Conservation (phyloP, 257 asterid genomes). For the Orobanche coerulescens region DNA sequence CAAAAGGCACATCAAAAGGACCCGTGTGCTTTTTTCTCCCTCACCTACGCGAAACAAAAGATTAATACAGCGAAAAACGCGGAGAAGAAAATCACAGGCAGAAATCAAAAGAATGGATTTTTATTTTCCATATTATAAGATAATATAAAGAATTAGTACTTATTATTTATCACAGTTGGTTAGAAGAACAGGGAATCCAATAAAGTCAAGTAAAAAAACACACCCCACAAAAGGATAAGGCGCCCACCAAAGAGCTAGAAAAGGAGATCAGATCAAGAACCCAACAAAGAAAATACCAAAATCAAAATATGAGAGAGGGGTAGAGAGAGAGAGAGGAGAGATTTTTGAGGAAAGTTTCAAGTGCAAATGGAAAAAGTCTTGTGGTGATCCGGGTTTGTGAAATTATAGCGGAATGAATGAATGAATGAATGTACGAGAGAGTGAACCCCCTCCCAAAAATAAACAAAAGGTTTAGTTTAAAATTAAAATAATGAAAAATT, state of each 20-base stretch:
- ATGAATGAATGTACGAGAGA: slow-evolving; percentile 23
- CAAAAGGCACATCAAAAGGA: slow-evolving; percentile 20
- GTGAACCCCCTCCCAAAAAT: slow-evolving; percentile 15
- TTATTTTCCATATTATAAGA: neutral
- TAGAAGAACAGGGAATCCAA: slow-evolving; percentile 31
- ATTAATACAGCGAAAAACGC: too few relatives aligned
- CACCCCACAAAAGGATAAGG: slow-evolving; percentile 35
- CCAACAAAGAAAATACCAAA: slow-evolving; percentile 20
- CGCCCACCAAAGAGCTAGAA: slow-evolving; percentile 29
- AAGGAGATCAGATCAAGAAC: slow-evolving; percentile 33
- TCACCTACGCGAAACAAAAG: slow-evolving; percentile 4
- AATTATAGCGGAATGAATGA: slow-evolving; percentile 22
- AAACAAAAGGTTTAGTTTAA: too few relatives aligned
- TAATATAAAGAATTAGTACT: neutral
- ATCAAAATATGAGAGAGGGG: slow-evolving; percentile 18
- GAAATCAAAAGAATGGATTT: slow-evolving; percentile 21
- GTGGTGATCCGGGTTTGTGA: slow-evolving; percentile 71
- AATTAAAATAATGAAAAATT: neutral
- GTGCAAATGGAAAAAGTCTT: slow-evolving; percentile 35
- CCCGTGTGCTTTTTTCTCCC: neutral
- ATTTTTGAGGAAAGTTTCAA: slow-evolving; percentile 24
- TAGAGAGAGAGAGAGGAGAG: slow-evolving; percentile 24
- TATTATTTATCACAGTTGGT: slow-evolving; percentile 10
- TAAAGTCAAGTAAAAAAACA: slow-evolving; percentile 26
- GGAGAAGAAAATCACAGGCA: slow-evolving; percentile 3